Percentiles rank a stretch among this genome's conserved stretches.
These are phyloP conservation scores for Tetracladium marchalianum DNA, from an alignment of 495 filamentous ascomycete genomes.

Conservation along the genomic window DNA sequence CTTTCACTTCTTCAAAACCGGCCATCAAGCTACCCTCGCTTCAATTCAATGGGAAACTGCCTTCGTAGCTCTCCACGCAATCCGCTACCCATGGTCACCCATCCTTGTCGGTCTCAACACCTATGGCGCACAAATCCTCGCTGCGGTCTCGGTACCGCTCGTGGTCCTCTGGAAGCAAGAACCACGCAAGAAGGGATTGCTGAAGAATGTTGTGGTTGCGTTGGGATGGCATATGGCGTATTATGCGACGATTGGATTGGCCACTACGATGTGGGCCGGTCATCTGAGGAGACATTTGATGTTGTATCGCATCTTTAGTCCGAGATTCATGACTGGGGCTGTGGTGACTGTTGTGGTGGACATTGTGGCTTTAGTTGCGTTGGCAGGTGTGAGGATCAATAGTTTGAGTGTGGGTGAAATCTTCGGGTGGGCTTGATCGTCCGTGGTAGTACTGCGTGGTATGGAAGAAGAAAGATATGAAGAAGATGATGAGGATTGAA, in stretches of 20 bases:
- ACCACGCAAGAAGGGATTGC: slow-evolving; percentile 44
- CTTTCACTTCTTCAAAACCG: slow-evolving; percentile 96
- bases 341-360: slow-evolving; percentile 66
- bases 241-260: slow-evolving; percentile 68
- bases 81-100: slow-evolving; percentile 85
- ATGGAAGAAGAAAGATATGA: not conserved
- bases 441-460: not conserved
- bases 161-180: slow-evolving; percentile 76
- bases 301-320: slow-evolving; percentile 92
- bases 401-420: slow-evolving; percentile 71
- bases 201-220: slow-evolving; percentile 61
- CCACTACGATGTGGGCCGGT: slow-evolving; percentile 72
- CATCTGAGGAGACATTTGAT: slow-evolving; percentile 84
- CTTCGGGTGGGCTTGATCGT: slow-evolving; percentile 61
- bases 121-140: slow-evolving; percentile 80
- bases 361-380: slow-evolving; percentile 51
- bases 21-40: slow-evolving; percentile 81
- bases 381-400: slow-evolving; percentile 64
- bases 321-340: slow-evolving; percentile 79
- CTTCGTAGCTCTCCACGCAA: slow-evolving; percentile 75
- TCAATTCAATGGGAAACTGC: slow-evolving; percentile 96
- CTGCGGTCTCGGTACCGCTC: slow-evolving; percentile 67
- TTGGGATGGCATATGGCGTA: slow-evolving; percentile 66
- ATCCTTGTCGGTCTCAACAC: slow-evolving; percentile 75
- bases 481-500: not conserved